phyloP scores from a whole-genome alignment of 1,284 basidiomycete species.

The Rhodotorula sp. region DNA sequence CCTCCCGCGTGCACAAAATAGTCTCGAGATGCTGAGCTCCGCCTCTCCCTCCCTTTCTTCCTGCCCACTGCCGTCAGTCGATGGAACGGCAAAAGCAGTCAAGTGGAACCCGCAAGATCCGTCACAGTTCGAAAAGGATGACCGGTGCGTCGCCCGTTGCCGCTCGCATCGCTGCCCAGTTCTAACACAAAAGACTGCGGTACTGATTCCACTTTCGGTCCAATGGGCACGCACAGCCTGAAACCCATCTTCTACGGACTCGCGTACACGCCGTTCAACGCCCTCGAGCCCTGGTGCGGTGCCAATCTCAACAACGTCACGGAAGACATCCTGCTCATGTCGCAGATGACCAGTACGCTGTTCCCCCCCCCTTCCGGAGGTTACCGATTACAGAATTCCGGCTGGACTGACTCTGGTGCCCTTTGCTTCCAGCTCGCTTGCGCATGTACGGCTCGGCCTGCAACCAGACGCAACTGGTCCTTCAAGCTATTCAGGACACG shows the following conservation, averaged over 20 bases:
- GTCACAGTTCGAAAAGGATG: constrained; percentile 31
- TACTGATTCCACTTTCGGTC: too few species aligned
- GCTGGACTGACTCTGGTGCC: not conserved
- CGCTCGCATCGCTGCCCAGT: not conserved
- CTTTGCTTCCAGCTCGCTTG: constrained; percentile 20
- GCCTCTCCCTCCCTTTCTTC: not conserved
- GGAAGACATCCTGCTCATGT: constrained; percentile 50
- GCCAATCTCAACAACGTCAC: constrained; percentile 48
- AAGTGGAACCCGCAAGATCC: constrained; percentile 36
- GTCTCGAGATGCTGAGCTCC: not conserved
- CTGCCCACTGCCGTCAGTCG: not conserved
- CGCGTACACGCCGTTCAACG: constrained; percentile 65
- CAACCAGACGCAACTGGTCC: constrained; percentile 56
- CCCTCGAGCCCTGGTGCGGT: constrained; percentile 44
- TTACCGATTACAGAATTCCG: too few species aligned
- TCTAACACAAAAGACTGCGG: too few species aligned
- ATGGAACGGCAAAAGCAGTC: constrained; percentile 32
- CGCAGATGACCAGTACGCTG: constrained; percentile 48
- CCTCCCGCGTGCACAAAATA: not conserved
- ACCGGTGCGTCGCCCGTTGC: not conserved
- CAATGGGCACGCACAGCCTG: constrained; percentile 49
- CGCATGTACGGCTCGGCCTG: constrained; percentile 53
- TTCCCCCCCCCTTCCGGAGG: not conserved
- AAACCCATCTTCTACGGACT: constrained; percentile 67
- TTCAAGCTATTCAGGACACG: constrained; percentile 80